These are phyloP conservation scores for Astrothelium subdiscretum DNA, from an alignment of 495 filamentous ascomycete species.

Conservation along the genomic window DNA sequence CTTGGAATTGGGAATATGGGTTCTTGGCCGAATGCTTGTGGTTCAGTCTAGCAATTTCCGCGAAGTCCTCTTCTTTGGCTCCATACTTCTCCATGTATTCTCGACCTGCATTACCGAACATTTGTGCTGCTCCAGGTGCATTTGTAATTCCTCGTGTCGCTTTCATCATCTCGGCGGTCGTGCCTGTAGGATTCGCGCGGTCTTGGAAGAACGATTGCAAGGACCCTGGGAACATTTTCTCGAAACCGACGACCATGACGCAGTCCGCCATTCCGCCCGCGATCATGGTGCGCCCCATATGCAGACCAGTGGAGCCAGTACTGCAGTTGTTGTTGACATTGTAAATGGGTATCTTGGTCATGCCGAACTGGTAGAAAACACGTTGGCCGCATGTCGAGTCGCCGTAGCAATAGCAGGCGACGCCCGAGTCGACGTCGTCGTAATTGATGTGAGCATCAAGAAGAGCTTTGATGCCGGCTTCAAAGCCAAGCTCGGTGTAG, in stretches of 20 bases:
- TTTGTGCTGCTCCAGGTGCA: conserved; percentile 74
- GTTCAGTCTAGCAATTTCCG: conserved; percentile 89
- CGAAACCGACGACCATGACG: conserved; percentile 84
- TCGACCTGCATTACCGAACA: conserved; percentile 89
- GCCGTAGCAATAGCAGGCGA: conserved; percentile 95
- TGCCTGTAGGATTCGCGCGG: conserved; percentile 61
- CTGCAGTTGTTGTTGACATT: conserved; percentile 99
- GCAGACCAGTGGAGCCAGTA: conserved; percentile 78
- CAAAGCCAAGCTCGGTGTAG: conserved; percentile 83
- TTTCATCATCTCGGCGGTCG: conserved; percentile 65
- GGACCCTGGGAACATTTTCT: conserved; percentile 94
- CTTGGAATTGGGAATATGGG: conserved; percentile 93
- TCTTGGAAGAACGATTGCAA: conserved; percentile 73
- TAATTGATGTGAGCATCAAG: conserved; percentile 92
- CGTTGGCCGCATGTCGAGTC: conserved; percentile 92
- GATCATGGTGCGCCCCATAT: conserved; percentile 74
- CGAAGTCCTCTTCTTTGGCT: conserved; percentile 78
- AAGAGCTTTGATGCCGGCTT: conserved; percentile 91
- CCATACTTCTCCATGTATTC: conserved; percentile 91
- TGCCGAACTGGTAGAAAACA: conserved; percentile 98
- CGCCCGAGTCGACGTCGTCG: conserved; percentile 87
- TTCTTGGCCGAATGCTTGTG: conserved; percentile 84
- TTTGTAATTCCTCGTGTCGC: conserved; percentile 68
- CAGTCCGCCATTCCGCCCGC: conserved; percentile 70
- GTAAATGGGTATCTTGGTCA: conserved; percentile 84